Conservation (phyloP, 78 protist species). For the Thecamonas trahens region DNA sequence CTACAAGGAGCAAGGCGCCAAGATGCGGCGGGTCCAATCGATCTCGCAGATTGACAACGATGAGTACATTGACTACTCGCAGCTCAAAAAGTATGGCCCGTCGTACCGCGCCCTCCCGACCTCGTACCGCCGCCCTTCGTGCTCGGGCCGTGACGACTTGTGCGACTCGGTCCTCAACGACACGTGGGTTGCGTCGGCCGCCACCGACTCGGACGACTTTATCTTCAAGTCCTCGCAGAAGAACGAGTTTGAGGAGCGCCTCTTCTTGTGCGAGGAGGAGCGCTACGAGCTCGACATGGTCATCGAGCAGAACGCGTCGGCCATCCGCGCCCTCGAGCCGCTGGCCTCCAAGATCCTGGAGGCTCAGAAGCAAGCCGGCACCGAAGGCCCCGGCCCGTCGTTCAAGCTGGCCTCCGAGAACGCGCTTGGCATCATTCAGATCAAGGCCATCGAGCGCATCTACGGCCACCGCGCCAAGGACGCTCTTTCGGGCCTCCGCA, state of each 20-base stretch:
- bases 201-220: slow-evolving; percentile 58
- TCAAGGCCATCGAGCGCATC: slow-evolving; percentile 9
- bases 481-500: slow-evolving; percentile 36
- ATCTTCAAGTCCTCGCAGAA: slow-evolving; percentile 41
- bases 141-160: slow-evolving; percentile 19
- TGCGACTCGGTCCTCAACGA: slow-evolving; percentile 64
- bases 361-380: too few relatives aligned
- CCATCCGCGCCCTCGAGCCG: slow-evolving; percentile 45
- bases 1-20: neutral
- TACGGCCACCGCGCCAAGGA: slow-evolving; percentile 30
- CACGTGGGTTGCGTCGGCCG: slow-evolving; percentile 65
- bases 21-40: neutral
- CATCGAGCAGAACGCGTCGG: slow-evolving; percentile 50
- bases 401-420: slow-evolving; percentile 16
- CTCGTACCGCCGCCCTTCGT: neutral
- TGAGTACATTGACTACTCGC: slow-evolving; percentile 35
- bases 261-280: slow-evolving; percentile 81
- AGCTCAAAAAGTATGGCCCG: slow-evolving; percentile 50
- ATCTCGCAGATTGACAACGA: neutral
- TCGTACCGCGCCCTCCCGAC: slow-evolving; percentile 68
- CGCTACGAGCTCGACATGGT: slow-evolving; percentile 77
- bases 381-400: too few relatives aligned
- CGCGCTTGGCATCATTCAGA: slow-evolving; percentile 6
- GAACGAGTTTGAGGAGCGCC: slow-evolving; percentile 62
- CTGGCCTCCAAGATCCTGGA: slow-evolving; percentile 12